Base-by-base conservation (phyloP, 2,329 filamentous ascomycete species). In the Tolypocladium ophioglossoides region DNA sequence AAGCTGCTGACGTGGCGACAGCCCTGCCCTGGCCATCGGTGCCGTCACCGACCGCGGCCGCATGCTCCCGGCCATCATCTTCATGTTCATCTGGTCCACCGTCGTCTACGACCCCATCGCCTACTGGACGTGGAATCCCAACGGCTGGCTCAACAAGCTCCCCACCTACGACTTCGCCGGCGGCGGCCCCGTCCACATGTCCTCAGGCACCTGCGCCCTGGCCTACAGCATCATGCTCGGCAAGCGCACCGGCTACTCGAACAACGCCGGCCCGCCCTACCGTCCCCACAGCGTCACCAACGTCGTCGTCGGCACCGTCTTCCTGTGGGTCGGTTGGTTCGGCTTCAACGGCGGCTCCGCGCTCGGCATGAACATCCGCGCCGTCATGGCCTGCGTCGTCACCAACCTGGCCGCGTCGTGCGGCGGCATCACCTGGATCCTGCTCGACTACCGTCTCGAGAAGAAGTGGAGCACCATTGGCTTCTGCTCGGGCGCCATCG, bases 281-380 rank as follows among this genome's bases (percentile, higher is more conserved):
- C 78, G 81, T 35, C 85, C 86, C 10, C 86, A 90, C 70, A 89
- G 87, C 64, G 84, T 87, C 47, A 87, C 85, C 55, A 77, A 87
- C 61, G 83, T 89, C 59, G 83, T 89, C 50, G 76, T 90, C 49
- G 86, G 87, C 24, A 89, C 87, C 4, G 79, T 85, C 30, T 80
- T 86, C 70, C 78, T 96, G 51, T 96, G 91, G 91, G 88, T 96
- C 48, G 91, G 91, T 55, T 96, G 91, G 91, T 94, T 96, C 68
- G 91, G 91, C 50, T 96, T 96, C 82, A 96, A 96, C 71, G 91
- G 89, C 53, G 91, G 91, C 58, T 81, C 86, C 4, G 91, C 90
- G 2, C 78, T 95, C 46, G 79, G 82, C 56, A 87, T 89, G 59
- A 95, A 94, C 74, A 75, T 95, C 62, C 88, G 91, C 56, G 88